Evolutionary conservation across 108 stramenopile genomes (phyloP).

Genomic region (Cyclotella atomus): DNA sequence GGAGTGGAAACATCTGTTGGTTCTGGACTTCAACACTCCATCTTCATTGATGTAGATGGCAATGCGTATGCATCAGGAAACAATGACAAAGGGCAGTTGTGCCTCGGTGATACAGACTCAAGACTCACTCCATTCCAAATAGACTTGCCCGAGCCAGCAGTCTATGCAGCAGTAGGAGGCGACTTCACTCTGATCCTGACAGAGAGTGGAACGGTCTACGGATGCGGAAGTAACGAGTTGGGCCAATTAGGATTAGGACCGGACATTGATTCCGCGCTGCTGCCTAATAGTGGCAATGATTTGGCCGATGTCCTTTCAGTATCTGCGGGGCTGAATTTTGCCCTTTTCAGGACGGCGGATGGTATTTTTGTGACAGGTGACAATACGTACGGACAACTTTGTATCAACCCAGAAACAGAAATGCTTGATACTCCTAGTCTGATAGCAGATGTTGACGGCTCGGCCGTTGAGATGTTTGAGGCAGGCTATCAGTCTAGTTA

Average conservation of each 20-base stretch:
- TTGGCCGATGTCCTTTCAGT: slow-evolving; percentile 29
- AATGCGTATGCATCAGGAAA: slow-evolving; percentile 36
- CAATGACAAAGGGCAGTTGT: slow-evolving; percentile 33
- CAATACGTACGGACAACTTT: slow-evolving; percentile 24
- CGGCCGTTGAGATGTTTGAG: slow-evolving; percentile 16
- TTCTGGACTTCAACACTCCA: slow-evolving; percentile 17
- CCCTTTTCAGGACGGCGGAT: slow-evolving; percentile 27
- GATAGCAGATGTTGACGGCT: slow-evolving; percentile 16
- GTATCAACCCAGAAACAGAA: slow-evolving; percentile 9
- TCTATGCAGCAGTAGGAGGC: slow-evolving; percentile 32
- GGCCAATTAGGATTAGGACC: slow-evolving; percentile 35
- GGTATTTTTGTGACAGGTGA: slow-evolving; percentile 38
- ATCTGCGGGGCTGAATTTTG: slow-evolving; percentile 31
- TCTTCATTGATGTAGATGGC: slow-evolving; percentile 32
- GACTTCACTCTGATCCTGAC: slow-evolving; percentile 31
- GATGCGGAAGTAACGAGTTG: slow-evolving; percentile 32
- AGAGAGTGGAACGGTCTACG: slow-evolving; percentile 23
- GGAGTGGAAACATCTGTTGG: slow-evolving; percentile 12
- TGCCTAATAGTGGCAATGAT: slow-evolving; percentile 30
- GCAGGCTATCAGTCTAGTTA: slow-evolving; percentile 38
- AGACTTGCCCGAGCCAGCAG: slow-evolving; percentile 16
- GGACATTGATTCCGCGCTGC: not conserved
- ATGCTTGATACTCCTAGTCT: slow-evolving; percentile 10
- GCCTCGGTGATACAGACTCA: slow-evolving; percentile 23
- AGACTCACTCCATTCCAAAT: slow-evolving; percentile 28